Base-by-base conservation (phyloP, 2,329 filamentous ascomycete genomes). In the Neurospora sp. region DNA sequence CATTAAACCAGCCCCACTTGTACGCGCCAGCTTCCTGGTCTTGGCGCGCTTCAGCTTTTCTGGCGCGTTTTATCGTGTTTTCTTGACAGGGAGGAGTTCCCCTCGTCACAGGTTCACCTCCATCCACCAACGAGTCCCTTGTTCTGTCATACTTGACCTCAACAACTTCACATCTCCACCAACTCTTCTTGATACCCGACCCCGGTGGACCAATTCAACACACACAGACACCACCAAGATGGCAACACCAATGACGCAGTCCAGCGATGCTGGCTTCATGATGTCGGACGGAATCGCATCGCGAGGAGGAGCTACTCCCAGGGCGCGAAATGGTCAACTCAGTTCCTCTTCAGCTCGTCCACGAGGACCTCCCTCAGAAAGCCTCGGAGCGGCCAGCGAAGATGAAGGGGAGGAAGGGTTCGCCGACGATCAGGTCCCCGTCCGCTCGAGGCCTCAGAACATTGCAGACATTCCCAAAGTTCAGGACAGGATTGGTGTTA, bases 401-500 rank as follows among this genome's bases (percentile, higher is more conserved):
- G 87, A 89, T 70, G 87, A 87, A 74, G 85, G 80, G 10, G 86
- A 88, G 73, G 52, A 62, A 36, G 87, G 86, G 4, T 89, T 89
- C 73, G 87, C 85, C 70, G 88, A 90, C 75, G 88, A 90, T 75
- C 87, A 89, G 77, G 82, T 89, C 10, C 87, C 87, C 1, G 79
- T 80, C 66, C 82, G 82, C 70, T 79, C 84, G 71, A 82, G 86
- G 71, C 78, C 83, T 28, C 79, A 81, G 66, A 82, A 87, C 69
- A 76, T 81, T 33, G 77, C 81, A 71, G 84, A 82, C 68, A 86
- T 96, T 39, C 88, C 91, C 6, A 86, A 87, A 70, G 91, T 95
- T 6, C 89, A 93, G 73, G 92, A 96, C 79, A 86, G 86, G 70
- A 90, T 92, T 67, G 92, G 91, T 72, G 85, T 92, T 73, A 87